phyloP scores from a whole-genome alignment of 352 stramenopile species.

The Plasmopara muralis region DNA sequence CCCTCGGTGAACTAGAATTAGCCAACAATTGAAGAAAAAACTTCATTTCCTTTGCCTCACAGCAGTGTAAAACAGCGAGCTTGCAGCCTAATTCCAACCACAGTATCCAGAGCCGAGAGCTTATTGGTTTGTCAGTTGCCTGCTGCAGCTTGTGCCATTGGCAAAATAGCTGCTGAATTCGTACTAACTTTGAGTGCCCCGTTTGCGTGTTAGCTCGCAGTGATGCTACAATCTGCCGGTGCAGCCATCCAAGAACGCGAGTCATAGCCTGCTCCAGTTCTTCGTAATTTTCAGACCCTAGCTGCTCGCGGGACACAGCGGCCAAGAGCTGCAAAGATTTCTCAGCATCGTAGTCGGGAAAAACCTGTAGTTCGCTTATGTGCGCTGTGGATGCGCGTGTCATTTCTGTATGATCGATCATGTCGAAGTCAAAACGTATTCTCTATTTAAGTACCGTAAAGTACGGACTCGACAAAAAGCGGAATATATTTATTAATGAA shows the following conservation, averaged over 20 bases:
- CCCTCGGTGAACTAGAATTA: slow-evolving; percentile 3
- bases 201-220: background rate
- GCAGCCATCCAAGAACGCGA: slow-evolving; percentile 13
- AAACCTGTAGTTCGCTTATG: too few species aligned
- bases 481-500: too few species aligned
- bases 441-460: too few species aligned
- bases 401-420: too few species aligned
- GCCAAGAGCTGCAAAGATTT: slow-evolving; percentile 11
- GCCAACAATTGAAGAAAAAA: slow-evolving; percentile 5
- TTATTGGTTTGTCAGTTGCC: slow-evolving; percentile 8
- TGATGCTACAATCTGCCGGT: slow-evolving; percentile 7
- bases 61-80: slow-evolving; percentile 16
- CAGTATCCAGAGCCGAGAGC: slow-evolving; percentile 20
- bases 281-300: slow-evolving; percentile 8
- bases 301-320: background rate
- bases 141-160: slow-evolving; percentile 21
- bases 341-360: slow-evolving; percentile 2
- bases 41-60: background rate
- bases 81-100: slow-evolving; percentile 27
- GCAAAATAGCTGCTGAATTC: slow-evolving; percentile 14
- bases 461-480: too few species aligned
- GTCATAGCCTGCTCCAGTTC: slow-evolving; percentile 12
- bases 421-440: too few species aligned
- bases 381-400: too few species aligned
- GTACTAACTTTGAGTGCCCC: background rate